Evolutionary conservation across 139 green algal genomes (phyloP), one percentile per base, ranked within the genome.

Genomic region (Chlorella sp.): DNA sequence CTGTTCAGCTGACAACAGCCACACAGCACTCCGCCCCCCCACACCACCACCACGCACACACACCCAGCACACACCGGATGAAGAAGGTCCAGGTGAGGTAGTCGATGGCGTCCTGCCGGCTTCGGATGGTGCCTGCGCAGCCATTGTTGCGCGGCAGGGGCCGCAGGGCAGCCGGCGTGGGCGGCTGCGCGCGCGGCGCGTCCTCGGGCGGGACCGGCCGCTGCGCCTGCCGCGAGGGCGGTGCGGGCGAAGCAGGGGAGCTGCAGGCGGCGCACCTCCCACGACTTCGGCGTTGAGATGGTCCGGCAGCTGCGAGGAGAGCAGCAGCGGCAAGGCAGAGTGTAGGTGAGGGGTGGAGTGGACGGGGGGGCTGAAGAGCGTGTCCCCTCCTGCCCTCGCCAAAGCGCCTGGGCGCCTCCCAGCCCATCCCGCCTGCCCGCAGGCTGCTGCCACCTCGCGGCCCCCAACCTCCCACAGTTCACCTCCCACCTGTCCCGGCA

Each of bases 51-150:
- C 36, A 38, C 27, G 31, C 8, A 61, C 5, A 11, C 25, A 29
- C 40, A 38, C 2, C 1, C 17, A 63, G 45, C 14, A 89, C 69
- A 23, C 79, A 81, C 38, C 93, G 73, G 83, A 92, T 96, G 73
- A 97, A 93, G 84, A 94, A 98, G 23, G 96, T 98, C 94, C 95
- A 99, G 21, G 92, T 98, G 48, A 99, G 84, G 82, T 97, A 98
- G 86, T 98, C 93, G 62, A 98, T 67, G 0, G 91, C 93, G 67
- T 97, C 94, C 87, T 97, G 93, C 67, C 70, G 84, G 71, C 45
- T 80, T 50, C 51, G 63, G 43, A 93, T 85, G 42, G 84, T 87
- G 8, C 83, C 86, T 35, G 65, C 8, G 6, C 3, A 46, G 8
- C 33, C 42, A 67, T 17, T 17, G 48, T 58, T 17, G 48, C n/a